A percentile compares a stretch with the other conserved stretches of the same genome.
Conservation (phyloP, 1,139 yeast genomes). For the Geotrichum armillariae region DNA sequence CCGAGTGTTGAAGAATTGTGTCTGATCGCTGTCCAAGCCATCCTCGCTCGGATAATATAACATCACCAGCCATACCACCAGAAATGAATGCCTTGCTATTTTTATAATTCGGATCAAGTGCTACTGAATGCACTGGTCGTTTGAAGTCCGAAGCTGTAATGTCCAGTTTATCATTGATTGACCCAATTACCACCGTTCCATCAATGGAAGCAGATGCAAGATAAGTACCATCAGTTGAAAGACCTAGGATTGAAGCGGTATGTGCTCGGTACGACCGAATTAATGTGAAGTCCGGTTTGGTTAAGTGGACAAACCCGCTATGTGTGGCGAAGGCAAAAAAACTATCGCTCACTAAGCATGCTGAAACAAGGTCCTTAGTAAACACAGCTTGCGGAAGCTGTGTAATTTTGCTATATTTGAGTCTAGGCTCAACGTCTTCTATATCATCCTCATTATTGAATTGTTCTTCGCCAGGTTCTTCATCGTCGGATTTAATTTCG, state of each 20-base stretch:
- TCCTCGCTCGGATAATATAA: conserved; percentile 67
- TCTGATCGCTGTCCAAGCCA: conserved; percentile 88
- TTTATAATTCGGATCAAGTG: conserved; percentile 67
- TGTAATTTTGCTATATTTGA: conserved; percentile 66
- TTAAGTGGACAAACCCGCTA: conserved; percentile 75
- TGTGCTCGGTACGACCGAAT: conserved; percentile 81
- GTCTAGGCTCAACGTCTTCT: conserved; percentile 62
- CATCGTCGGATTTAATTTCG: background rate
- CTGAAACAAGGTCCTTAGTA: conserved; percentile 69
- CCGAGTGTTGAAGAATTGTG: conserved; percentile 51
- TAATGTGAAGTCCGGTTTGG: conserved; percentile 55
- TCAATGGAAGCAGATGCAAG: conserved; percentile 91
- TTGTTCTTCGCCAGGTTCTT: background rate
- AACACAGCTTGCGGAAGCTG: conserved; percentile 53
- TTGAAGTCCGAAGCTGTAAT: conserved; percentile 77
- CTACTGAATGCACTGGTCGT: conserved; percentile 85
- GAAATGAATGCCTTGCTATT: conserved; percentile 68
- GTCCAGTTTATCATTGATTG: conserved; percentile 60
- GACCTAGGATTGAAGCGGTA: conserved; percentile 73
- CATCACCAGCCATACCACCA: conserved; percentile 92
- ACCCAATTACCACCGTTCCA: conserved; percentile 85
- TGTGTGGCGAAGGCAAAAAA: conserved; percentile 84
- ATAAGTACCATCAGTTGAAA: conserved; percentile 65
- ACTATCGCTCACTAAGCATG: conserved; percentile 57
- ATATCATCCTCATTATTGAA: background rate